A percentile compares a stretch with the other conserved stretches of the same genome.
Conservation (phyloP, 495 filamentous ascomycete species). For the Parachaetomium inaequale region DNA sequence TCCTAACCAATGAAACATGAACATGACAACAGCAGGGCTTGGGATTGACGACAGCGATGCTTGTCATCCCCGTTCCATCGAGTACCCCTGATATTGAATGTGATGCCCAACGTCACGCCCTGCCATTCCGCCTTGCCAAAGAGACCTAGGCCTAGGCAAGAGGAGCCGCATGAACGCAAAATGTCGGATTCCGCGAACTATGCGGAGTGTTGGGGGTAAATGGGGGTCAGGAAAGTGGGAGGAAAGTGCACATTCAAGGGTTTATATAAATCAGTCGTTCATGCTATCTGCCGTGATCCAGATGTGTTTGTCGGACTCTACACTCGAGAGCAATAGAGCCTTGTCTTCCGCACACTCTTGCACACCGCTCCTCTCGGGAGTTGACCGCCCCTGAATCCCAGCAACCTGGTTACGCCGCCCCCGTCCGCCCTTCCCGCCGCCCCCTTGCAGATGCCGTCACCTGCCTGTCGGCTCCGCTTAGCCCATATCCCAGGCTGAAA, state of each 20-base stretch:
- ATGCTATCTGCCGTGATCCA: neutral
- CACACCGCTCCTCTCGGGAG: neutral
- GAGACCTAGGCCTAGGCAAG: neutral
- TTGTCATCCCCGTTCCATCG: neutral
- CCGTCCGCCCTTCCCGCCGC: neutral
- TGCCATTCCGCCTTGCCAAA: neutral
- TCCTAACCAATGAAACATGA: neutral
- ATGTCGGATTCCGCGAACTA: neutral
- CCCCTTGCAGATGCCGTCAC: neutral
- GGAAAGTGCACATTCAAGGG: neutral
- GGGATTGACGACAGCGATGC: neutral
- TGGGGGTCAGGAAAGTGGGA: neutral
- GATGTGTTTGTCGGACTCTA: neutral
- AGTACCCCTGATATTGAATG: neutral
- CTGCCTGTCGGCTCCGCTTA: neutral
- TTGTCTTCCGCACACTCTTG: neutral
- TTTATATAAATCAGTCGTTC: neutral
- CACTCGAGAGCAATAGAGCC: neutral
- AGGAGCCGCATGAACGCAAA: neutral
- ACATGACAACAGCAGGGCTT: neutral
- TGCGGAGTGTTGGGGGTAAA: neutral
- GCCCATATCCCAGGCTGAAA: neutral
- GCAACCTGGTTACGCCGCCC: neutral
- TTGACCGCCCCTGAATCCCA: neutral
- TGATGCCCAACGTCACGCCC: neutral